Base-by-base conservation (phyloP, 2,329 filamentous ascomycete genomes). In the Fusarium humuli region DNA sequence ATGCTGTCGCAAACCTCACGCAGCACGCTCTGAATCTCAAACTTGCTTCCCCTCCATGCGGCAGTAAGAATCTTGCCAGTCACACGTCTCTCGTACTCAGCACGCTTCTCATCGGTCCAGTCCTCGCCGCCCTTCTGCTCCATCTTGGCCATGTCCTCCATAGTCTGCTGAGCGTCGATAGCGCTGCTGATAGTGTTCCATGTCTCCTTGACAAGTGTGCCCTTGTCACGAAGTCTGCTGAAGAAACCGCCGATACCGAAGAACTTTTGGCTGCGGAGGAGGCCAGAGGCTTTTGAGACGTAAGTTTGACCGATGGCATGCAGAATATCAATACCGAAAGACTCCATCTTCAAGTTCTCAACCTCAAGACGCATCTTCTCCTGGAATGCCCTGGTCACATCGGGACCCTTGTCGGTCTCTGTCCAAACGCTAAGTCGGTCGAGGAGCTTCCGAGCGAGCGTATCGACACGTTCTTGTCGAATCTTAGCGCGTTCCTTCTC, bases 301-400 rank as follows among this genome's bases (percentile, higher is more conserved):
- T 99, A 99, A 6, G 94, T 97, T 73, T 92, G 87, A 18, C 96
- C 96, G 75, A 99, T 97, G 47, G 96, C 94, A 80, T 98, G 95
- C 50, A 98, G 85, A 73, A 98, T 98, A 70, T 99, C 96, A 44
- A 99, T 86, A 54, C 96, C 96, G 75, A 99, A 99, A 1, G 93
- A 97, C 83, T 99, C 96, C 94, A 99, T 99, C 86, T 98, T 99
- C 75, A 99, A 85, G 78, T 98, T 97, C 84, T 99, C 96, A 27
- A 97, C 93, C 82, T 99, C 96, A 42, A 98, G 89, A 42, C 91
- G 89, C 73, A 93, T 98, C 88, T 99, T 98, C 79, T 95, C 93
- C 79, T 94, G 91, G 84, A 98, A 99, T 0, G 96, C 93, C 61
- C 83, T 84, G 34, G 95, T 98, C 64, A 98, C 93, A 74, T 97